A percentile compares a stretch with the other conserved stretches of the same genome.
Conservation (phyloP, 352 stramenopile species). For the Pythium phragmiticola region DNA sequence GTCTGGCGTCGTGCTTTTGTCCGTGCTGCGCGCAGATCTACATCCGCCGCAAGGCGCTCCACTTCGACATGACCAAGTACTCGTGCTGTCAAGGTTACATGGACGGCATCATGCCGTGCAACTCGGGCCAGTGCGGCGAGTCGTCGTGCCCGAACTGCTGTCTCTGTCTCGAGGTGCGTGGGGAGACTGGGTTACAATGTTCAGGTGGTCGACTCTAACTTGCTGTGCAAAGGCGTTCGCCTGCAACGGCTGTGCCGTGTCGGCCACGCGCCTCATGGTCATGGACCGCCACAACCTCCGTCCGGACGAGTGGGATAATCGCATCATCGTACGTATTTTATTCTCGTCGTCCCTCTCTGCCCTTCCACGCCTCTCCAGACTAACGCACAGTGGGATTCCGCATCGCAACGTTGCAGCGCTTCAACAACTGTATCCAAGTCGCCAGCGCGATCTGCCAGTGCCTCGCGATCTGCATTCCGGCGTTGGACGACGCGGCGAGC, state of each 20-base stretch:
- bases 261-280: constrained; percentile 86
- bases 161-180: constrained; percentile 85
- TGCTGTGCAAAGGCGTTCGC: constrained; percentile 49
- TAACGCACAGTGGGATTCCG: too few species aligned
- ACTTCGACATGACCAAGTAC: constrained; percentile 92
- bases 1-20: constrained; percentile 75
- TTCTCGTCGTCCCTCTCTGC: neutral
- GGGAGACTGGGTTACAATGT: neutral
- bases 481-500: constrained; percentile 65
- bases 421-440: constrained; percentile 92
- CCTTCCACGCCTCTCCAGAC: too few species aligned
- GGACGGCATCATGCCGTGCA: constrained; percentile 86
- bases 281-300: constrained; percentile 90
- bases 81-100: constrained; percentile 93
- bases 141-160: constrained; percentile 84
- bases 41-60: constrained; percentile 90
- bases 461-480: constrained; percentile 74
- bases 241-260: constrained; percentile 90
- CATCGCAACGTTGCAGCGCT: constrained; percentile 47
- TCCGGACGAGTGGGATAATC: constrained; percentile 92
- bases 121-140: constrained; percentile 86
- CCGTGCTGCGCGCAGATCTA: constrained; percentile 89
- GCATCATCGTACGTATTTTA: constrained; percentile 60
- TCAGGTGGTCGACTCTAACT: neutral
- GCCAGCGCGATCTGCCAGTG: constrained; percentile 71